A percentile compares a stretch with the other conserved stretches of the same genome.
Conservation (phyloP, 768 basidiomycete genomes). For the Suillus bovinus region DNA sequence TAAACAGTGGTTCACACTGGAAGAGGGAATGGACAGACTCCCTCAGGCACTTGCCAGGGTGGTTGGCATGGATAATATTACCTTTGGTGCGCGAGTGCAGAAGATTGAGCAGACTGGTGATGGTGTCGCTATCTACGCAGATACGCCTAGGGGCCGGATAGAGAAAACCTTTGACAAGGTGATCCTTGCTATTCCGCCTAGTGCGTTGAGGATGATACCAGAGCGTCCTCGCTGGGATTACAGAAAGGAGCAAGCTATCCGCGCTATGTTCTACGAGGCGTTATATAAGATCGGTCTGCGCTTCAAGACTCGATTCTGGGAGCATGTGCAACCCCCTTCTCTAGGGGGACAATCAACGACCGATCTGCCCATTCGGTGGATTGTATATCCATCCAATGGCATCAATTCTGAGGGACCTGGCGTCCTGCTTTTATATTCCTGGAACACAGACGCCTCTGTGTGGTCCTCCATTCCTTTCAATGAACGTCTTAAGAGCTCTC, state of each 20-base stretch:
- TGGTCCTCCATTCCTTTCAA: conserved; percentile 20
- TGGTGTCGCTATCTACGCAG: conserved; percentile 12
- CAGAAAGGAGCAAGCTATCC: conserved; percentile 22
- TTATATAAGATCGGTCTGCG: conserved; percentile 38
- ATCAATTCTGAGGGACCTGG: conserved; percentile 23
- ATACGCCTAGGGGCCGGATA: not conserved
- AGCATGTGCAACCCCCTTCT: conserved; percentile 25
- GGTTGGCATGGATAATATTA: conserved; percentile 21
- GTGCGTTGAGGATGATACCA: conserved; percentile 24
- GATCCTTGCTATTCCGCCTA: conserved; percentile 23
- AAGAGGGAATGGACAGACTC: conserved; percentile 23
- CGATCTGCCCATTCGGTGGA: conserved; percentile 35
- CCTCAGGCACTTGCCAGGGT: conserved; percentile 22
- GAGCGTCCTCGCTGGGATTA: conserved; percentile 21
- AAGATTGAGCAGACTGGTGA: conserved; percentile 13
- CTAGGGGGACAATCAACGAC: conserved; percentile 39
- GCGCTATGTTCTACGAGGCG: conserved; percentile 25
- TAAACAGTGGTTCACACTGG: conserved; percentile 21
- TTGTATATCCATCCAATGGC: conserved; percentile 43
- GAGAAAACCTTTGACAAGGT: conserved; percentile 21
- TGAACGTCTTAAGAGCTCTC: conserved; percentile 18
- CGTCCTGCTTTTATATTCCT: conserved; percentile 27
- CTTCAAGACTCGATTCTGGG: conserved; percentile 40
- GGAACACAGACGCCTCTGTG: conserved; percentile 24
- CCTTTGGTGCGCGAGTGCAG: conserved; percentile 20